A percentile compares a stretch with the other conserved stretches of the same genome.
phyloP scores from a whole-genome alignment of 2,329 filamentous ascomycete species.

The Talaromyces sp. region DNA sequence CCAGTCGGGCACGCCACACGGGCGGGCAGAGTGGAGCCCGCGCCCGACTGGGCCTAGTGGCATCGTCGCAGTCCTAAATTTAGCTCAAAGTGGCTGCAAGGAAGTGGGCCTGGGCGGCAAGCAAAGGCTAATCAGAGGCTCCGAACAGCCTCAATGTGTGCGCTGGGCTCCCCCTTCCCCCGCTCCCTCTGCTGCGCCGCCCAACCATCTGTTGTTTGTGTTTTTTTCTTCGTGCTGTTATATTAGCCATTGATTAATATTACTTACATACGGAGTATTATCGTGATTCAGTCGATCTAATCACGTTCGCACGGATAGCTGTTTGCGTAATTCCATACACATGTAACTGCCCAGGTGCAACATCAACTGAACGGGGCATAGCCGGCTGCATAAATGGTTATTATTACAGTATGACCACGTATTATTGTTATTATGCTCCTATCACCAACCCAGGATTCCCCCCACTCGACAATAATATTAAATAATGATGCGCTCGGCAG shows the following conservation, averaged over 20 bases:
- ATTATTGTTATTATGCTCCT: not conserved
- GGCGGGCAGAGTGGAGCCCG: conserved; percentile 5
- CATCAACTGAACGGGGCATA: not conserved
- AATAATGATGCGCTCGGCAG: not conserved
- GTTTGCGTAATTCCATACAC: too few relatives aligned
- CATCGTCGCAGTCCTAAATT: conserved; percentile 27
- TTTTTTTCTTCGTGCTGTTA: too few relatives aligned
- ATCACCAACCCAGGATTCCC: not conserved
- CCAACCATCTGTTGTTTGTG: too few relatives aligned
- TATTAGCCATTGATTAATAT: not conserved
- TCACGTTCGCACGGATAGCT: too few relatives aligned
- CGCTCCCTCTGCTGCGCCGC: not conserved
- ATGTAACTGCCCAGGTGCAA: not conserved
- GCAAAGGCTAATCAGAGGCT: conserved; percentile 7
- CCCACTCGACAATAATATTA: not conserved
- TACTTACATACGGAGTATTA: too few relatives aligned
- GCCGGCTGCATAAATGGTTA: not conserved
- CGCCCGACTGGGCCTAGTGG: not conserved
- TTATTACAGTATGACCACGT: not conserved
- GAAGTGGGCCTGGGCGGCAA: conserved; percentile 27
- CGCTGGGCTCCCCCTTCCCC: not conserved
- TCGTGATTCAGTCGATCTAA: too few relatives aligned
- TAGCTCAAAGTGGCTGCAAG: conserved; percentile 22
- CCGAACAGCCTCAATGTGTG: not conserved
- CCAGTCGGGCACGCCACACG: conserved; percentile 1